Base-by-base conservation (phyloP, 2,329 filamentous ascomycete genomes). In the Ophiosphaerella narmari region DNA sequence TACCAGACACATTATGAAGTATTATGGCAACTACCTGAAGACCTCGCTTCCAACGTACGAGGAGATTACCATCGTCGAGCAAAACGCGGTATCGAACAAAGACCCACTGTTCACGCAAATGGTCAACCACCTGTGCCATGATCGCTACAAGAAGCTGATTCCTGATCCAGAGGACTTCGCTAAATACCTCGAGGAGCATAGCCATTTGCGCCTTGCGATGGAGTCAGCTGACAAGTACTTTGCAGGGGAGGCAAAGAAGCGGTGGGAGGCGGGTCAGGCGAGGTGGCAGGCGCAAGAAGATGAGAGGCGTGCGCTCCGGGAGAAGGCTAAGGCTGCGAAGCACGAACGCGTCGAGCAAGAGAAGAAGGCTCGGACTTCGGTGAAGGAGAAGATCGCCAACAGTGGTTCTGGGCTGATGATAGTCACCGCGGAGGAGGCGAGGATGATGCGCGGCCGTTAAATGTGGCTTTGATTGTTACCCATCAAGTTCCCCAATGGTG, bases 21-120 rank as follows among this genome's bases (percentile, higher is more conserved):
- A 14, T 12, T 50, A 50, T 8, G 6, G 48, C 18, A 38, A 48
- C 5, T 61, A 59, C 16, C 42, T 61, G 3, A 48, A 53, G 38
- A 51, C 18, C 1, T 14, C 44, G 11, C 45, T 62, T 5, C 53
- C 59, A 7, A 36, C 32, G 7, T 59, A 60, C n/a, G 40, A 52
- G 13, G 52, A 60, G 46, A 60, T 62, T 14, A 14, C 31, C 1
- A 35, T 34, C 7, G 41, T 62, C n/a, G 52, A 50, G 34, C 11
- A 36, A n/a, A 53, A 48, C 29, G 35, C 34, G 1, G 48, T 43
- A 7, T 48, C 46, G 12, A 31, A 48, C 14, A 48, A 48, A 26
- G 52, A 62, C 32, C 55, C 57, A 2, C 39, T 59, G 2, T 60
- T 50, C 52, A 59, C 55, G 2, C 9, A 24, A 4, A 57, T 62